Conservation (phyloP, 306 rosid genomes). For the Cucurbita argyrosperma region DNA sequence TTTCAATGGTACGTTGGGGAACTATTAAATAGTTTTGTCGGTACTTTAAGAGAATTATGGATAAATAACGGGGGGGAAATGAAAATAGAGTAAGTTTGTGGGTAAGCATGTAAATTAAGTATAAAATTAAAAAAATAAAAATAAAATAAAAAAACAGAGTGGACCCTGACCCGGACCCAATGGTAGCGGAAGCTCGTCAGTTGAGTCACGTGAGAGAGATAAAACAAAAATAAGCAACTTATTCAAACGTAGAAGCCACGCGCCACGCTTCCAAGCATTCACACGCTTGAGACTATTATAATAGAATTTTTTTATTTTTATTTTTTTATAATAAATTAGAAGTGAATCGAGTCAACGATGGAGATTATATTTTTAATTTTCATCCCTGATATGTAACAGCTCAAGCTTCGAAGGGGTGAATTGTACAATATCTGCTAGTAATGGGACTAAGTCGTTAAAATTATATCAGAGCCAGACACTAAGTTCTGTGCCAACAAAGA, state of each 20-base stretch:
- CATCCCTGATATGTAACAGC: too few relatives aligned
- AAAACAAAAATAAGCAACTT: background rate
- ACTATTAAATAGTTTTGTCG: background rate
- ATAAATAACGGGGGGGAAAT: background rate
- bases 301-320: too few relatives aligned
- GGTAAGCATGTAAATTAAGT: background rate
- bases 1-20: background rate
- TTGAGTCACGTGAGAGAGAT: constrained; percentile 1
- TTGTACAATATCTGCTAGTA: too few relatives aligned
- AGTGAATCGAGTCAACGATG: too few relatives aligned
- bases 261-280: background rate
- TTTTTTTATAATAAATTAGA: too few relatives aligned
- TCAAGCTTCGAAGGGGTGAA: too few relatives aligned
- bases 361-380: too few relatives aligned
- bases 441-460: too few relatives aligned
- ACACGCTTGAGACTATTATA: background rate
- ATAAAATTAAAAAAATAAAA: too few relatives aligned
- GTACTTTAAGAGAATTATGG: background rate
- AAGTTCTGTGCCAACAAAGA: too few relatives aligned
- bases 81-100: background rate
- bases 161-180: background rate
- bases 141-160: background rate
- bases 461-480: too few relatives aligned
- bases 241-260: background rate
- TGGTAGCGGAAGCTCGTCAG: background rate